phyloP scores from a whole-genome alignment of 2,329 filamentous ascomycete species.

The Aspergillus ibericus region DNA sequence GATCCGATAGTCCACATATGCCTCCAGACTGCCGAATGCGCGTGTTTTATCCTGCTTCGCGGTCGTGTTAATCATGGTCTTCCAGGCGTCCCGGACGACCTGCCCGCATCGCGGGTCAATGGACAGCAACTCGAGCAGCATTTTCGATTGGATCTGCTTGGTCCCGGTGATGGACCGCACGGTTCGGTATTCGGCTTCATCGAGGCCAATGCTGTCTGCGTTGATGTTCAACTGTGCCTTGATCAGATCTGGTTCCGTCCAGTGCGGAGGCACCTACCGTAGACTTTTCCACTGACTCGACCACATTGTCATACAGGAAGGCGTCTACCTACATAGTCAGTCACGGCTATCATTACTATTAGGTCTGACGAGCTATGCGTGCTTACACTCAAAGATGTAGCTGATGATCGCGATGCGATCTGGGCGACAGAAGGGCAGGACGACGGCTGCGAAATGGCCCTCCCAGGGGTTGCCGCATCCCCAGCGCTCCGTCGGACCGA shows the following conservation, averaged over 20 bases:
- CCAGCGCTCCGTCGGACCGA: constrained; percentile 21
- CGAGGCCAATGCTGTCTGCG: constrained; percentile 16
- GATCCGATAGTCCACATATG: constrained; percentile 22
- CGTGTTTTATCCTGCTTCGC: constrained; percentile 17
- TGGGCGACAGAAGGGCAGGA: constrained; percentile 15
- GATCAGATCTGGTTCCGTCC: not conserved
- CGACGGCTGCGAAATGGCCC: constrained; percentile 17
- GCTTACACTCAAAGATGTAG: constrained; percentile 21
- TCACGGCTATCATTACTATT: too few species aligned
- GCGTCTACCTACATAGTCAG: constrained; percentile 6
- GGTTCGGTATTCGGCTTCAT: constrained; percentile 19
- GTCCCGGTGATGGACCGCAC: constrained; percentile 18
- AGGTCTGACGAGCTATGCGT: not conserved
- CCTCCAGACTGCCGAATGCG: constrained; percentile 12
- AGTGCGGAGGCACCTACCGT: constrained; percentile 3
- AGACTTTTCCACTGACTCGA: constrained; percentile 16
- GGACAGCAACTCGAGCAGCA: constrained; percentile 17
- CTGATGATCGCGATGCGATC: constrained; percentile 15
- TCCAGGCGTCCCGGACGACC: constrained; percentile 18
- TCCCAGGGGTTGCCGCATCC: constrained; percentile 18
- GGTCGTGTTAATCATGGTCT: constrained; percentile 20
- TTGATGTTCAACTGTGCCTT: constrained; percentile 10
- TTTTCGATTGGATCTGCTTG: constrained; percentile 22
- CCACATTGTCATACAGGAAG: constrained; percentile 20
- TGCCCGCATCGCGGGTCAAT: constrained; percentile 17